Evolutionary conservation across 148 eudicot species (phyloP), one percentile per base, ranked within the genome.

Genomic region (Rhododendron ferrugineum): DNA sequence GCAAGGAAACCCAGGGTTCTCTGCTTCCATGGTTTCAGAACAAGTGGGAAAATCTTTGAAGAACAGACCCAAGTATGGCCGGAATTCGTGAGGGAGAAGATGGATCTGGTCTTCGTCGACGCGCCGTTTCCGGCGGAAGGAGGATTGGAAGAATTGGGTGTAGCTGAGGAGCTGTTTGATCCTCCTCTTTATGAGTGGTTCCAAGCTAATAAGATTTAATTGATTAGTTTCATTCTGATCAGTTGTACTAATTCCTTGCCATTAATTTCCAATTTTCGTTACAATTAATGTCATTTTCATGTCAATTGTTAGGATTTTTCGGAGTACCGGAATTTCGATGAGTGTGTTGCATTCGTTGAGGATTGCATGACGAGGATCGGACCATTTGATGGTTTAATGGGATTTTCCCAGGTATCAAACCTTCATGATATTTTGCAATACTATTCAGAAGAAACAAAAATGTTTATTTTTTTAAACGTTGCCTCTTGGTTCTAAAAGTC

Each of bases 161-260:
- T n/a, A 40, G 44, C 6, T 28, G 76, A 82, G 54, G 90, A 72
- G 14, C 50, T 6, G 32, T 84, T 11, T 75, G 88, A 88, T 80
- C 90, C 90, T 88, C 86, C 84, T 10, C 47, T 70, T 72, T 88
- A 74, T 47, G 85, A 70, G 32, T 90, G 89, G 88, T 89, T 84
- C 58, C 85, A 76, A 3, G 7, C 47, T 2, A 52, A 84, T 11
- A 28, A 79, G 86, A 83, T 79, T 36, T 16, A 11, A 62, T 60
- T 54, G 4, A 3, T 54, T 13, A 50, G 15, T 13, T 22, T 36
- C 14, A 52, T 47, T 8, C 34, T n/a, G n/a, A n/a, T 5, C 37
- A 46, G 15, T 28, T 2, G n/a, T 23, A 74, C 37, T 11, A 40
- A 40, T 46, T 76, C 6, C 23, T 75, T 20, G 20, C 75, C 75